Evolutionary conservation across 2,329 filamentous ascomycete species (phyloP).

Genomic region (Talaromyces sp.): DNA sequence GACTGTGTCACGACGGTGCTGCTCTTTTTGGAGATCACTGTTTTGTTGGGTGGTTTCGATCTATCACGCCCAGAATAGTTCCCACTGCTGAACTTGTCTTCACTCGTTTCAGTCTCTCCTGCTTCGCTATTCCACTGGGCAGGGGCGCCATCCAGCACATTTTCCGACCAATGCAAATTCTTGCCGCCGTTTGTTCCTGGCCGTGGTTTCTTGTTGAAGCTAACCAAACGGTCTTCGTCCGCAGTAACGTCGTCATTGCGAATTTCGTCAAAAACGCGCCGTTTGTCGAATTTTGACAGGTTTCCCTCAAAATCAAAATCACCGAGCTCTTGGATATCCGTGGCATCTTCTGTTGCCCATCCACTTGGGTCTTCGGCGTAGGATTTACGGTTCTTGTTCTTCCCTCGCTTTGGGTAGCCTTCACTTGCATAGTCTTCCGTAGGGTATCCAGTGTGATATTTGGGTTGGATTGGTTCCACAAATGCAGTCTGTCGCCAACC

Average conservation of each 20-base stretch:
- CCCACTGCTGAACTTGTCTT: constrained; percentile 41
- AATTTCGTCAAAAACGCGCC: constrained; percentile 85
- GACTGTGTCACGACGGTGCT: constrained; percentile 36
- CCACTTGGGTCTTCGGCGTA: constrained; percentile 63
- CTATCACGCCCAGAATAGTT: constrained; percentile 40
- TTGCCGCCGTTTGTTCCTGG: constrained; percentile 74
- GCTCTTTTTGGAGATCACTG: constrained; percentile 36
- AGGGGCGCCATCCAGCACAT: constrained; percentile 66
- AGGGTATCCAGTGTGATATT: constrained; percentile 31
- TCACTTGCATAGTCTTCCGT: constrained; percentile 11
- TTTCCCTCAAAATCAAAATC: constrained; percentile 92
- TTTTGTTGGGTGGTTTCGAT: constrained; percentile 32
- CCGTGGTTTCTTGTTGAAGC: constrained; percentile 66
- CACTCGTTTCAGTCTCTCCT: constrained; percentile 52
- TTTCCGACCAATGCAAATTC: constrained; percentile 87
- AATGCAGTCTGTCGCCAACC: constrained; percentile 65
- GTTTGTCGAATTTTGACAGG: constrained; percentile 91
- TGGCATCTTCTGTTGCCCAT: constrained; percentile 94
- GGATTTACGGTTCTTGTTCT: constrained; percentile 37
- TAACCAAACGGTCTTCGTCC: constrained; percentile 85
- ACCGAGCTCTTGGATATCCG: constrained; percentile 84
- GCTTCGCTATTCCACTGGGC: constrained; percentile 67
- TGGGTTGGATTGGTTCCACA: constrained; percentile 49
- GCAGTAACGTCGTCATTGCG: constrained; percentile 80
- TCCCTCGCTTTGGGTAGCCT: constrained; percentile 37